Base-by-base conservation (phyloP, 371 early-diverging fungal species). In the Nematocida ausubeli region DNA sequence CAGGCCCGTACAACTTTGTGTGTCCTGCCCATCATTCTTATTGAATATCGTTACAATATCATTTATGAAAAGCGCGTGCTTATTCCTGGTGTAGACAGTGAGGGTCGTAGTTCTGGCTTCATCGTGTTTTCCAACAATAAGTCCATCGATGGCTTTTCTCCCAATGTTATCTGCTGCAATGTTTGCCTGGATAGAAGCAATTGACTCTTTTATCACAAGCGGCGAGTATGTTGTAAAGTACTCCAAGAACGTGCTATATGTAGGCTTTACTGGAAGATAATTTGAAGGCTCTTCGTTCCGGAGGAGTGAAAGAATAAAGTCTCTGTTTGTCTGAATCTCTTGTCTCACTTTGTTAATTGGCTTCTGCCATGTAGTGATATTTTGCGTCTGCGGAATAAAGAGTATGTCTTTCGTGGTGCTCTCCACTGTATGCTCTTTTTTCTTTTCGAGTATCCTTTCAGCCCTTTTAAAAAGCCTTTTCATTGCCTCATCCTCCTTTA, bases 141-240 rank as follows among this genome's bases (percentile, higher is more conserved):
- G 5, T 5, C 65, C 65, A 22, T 55, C 44, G 1, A 54, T 28
- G 12, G 54, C 9, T 24, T 24, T 28, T 54, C 24, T 54, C 1
- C n/a, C 7, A 28, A 54, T 9, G 9, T 12, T 9, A 7, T 54
- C 54, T 2, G 2, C 24, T 40, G 7, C 16, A 58, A 12, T 54
- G n/a, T 16, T 32, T 28, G 51, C 32, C 28, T 57, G 24, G 7
- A 56, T 52, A 5, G 70, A 56, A n/a, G 55, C 52, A 3, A 57
- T 19, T 0, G 73, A 28, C 35, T 72, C 73, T 19, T 72, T 9
- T 12, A 72, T 47, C 5, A 72, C 42, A 3, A 64, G 63, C 1
- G 73, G 34, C 6, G 62, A 72, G 56, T 69, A 72, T 2, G 58
- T 28, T 9, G 71, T 12, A 39, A 52, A 72, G 65, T 72, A 72